These are phyloP conservation scores for Wickerhamomyces silvicola DNA, from an alignment of 805 yeast genomes.

Conservation along the genomic window DNA sequence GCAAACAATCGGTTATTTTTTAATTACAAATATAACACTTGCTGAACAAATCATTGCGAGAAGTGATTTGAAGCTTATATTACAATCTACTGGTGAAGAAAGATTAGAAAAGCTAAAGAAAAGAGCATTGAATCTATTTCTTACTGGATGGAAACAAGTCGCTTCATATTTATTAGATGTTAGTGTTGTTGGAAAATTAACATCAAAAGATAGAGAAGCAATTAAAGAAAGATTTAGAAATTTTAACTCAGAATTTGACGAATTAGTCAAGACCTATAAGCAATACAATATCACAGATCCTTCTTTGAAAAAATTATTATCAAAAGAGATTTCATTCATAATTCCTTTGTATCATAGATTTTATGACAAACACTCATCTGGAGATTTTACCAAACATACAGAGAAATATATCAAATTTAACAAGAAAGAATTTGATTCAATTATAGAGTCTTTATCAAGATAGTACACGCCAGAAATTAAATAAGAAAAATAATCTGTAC, in stretches of 20 bases:
- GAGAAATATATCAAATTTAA: slow-evolving; percentile 66
- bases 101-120: slow-evolving; percentile 66
- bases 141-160: slow-evolving; percentile 73
- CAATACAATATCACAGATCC: slow-evolving; percentile 61
- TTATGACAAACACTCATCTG: slow-evolving; percentile 64
- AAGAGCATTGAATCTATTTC: slow-evolving; percentile 63
- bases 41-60: slow-evolving; percentile 69
- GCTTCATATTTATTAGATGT: slow-evolving; percentile 76
- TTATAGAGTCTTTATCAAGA: slow-evolving; percentile 27
- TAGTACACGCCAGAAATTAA: slow-evolving; percentile 1
- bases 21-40: slow-evolving; percentile 64
- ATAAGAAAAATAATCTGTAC: not conserved
- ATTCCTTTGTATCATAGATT: slow-evolving; percentile 81
- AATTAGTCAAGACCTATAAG: slow-evolving; percentile 59
- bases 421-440: slow-evolving; percentile 37
- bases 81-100: slow-evolving; percentile 55
- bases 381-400: slow-evolving; percentile 67
- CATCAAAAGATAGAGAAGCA: slow-evolving; percentile 71
- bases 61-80: slow-evolving; percentile 44
- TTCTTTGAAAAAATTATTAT: slow-evolving; percentile 53
- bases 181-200: slow-evolving; percentile 53
- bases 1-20: slow-evolving; percentile 55
- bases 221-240: slow-evolving; percentile 79
- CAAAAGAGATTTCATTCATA: slow-evolving; percentile 68
- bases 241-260: slow-evolving; percentile 82